Evolutionary conservation across 2,329 filamentous ascomycete genomes (phyloP), one percentile per base, ranked within the genome.

Genomic region (Neofusicoccum ribis): DNA sequence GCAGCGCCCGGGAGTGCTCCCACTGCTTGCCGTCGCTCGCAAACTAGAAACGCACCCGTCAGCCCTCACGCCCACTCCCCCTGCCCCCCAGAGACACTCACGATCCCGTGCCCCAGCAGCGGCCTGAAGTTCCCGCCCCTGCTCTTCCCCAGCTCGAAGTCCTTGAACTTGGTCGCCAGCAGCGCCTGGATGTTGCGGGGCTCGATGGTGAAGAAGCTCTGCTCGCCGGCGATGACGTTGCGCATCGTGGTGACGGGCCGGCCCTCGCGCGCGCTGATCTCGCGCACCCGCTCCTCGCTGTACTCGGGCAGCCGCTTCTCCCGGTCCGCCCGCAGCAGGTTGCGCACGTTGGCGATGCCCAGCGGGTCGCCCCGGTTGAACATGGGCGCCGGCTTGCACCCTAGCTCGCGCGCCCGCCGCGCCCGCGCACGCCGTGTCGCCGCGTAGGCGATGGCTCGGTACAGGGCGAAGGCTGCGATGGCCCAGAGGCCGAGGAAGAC

Each of bases 351-450:
- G 70, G 86, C 84, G 31, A 83, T 69, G 2, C 86, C 86, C 3
- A 87, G 74, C 63, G 88, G 69, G 0, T 79, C 80, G 73, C 86
- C 82, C 3, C 82, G 83, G 66, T 80, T 83, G 8, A 68, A 65
- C 2, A 73, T 70, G 15, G 76, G 70, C n/a, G 79, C 77, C 8
- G 79, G 78, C 56, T 82, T 74, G 71, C 84, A 86, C 54, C 82
- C 82, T 14, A 56, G 49, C 17, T 56, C 46, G 70, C 84, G 76
- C 36, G 77, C 73, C 20, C 73, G 75, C 63, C 73, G 78, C 56
- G 80, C 71, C 12, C 72, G 73, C 47, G 76, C 73, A 14, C 80
- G 78, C 5, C 14, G 37, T 2, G 34, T 17, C 51, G 67, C 69
- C 58, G 75, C 69, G 67, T 77, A 77, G 2, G 78, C 70, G 47